Percentiles rank a stretch among this genome's conserved stretches.
Conservation (phyloP, 495 filamentous ascomycete genomes). For the Penicillium arizonense region DNA sequence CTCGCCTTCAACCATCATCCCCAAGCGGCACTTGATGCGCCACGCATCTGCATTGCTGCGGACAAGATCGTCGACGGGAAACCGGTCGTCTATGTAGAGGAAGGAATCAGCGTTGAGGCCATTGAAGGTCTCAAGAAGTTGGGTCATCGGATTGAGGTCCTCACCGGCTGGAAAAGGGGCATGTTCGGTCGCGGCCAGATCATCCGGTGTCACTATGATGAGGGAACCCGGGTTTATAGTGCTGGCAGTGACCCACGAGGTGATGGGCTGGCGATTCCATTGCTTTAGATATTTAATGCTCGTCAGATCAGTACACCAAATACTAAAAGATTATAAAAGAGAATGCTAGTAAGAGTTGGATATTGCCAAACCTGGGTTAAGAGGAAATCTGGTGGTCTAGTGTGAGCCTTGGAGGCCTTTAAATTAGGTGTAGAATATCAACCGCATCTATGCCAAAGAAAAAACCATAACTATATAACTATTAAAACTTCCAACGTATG, state of each 20-base stretch:
- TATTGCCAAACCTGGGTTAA: no score
- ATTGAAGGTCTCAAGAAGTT: conserved; percentile 61
- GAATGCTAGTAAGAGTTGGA: no score
- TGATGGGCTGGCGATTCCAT: conserved; percentile 78
- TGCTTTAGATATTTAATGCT: conserved; percentile 15
- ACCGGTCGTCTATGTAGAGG: conserved; percentile 69
- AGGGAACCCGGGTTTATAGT: conserved; percentile 69
- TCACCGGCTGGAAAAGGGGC: conserved; percentile 62
- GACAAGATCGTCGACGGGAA: conserved; percentile 48
- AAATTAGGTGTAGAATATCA: background rate
- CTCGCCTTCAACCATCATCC: conserved; percentile 78
- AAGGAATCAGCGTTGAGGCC: conserved; percentile 70
- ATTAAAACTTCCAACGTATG: background rate
- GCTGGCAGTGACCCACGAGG: conserved; percentile 86
- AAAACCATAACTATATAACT: background rate
- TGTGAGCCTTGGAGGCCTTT: no score
- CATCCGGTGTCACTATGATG: conserved; percentile 72
- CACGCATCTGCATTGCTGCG: conserved; percentile 78
- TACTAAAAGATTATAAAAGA: no score
- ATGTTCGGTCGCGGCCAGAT: conserved; percentile 92
- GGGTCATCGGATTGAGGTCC: conserved; percentile 72
- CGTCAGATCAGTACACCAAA: no score
- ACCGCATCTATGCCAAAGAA: background rate
- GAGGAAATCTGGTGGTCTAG: no score
- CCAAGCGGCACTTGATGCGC: conserved; percentile 88